Base-by-base conservation (phyloP, 139 green algal genomes). In the Penium margaritaceum region DNA sequence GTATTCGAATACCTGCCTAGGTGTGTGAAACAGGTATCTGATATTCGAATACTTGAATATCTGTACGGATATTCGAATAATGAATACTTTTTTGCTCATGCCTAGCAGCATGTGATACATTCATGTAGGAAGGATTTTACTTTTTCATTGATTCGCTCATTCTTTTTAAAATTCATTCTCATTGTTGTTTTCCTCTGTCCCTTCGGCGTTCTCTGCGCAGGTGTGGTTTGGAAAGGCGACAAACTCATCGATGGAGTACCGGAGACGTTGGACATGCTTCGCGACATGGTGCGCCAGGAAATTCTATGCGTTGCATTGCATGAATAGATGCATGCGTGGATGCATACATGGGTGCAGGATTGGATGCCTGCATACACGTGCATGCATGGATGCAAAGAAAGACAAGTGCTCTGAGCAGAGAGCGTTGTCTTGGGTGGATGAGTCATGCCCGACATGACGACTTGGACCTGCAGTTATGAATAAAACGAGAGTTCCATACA, bases 171-270 rank as follows among this genome's bases (percentile, higher is more conserved):
- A n/a, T 64, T 64, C 12, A 41, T 64, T 64, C 7, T 41, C n/a
- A n/a, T n/a, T n/a, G 9, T 9, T 64, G 35, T 64, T 64, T 64
- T 64, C 36, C 36, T 64, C 55, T 64, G n/a, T 64, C 12, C 9
- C 9, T 62, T n/a, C n/a, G 34, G n/a, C 47, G 60, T 17, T 17
- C 68, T 69, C 15, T 71, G 15, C 14, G 3, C 75, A 82, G 75
- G 92, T 32, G 94, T 99, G 7, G 95, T 99, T 67, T 99, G 93
- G 93, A 87, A 88, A 36, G 95, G 95, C 2, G 95, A 99, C 75
- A 93, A 85, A 14, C 67, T 98, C 12, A 98, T 99, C 60, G 87
- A 95, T 19, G 95, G 93, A 15, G 91, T 99, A 5, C 91, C 94
- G 36, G 94, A 97, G 64, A 98, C 95, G 0, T 87, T 99, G 5